Conservation (phyloP, 768 basidiomycete genomes). For the Amanita thiersii region DNA sequence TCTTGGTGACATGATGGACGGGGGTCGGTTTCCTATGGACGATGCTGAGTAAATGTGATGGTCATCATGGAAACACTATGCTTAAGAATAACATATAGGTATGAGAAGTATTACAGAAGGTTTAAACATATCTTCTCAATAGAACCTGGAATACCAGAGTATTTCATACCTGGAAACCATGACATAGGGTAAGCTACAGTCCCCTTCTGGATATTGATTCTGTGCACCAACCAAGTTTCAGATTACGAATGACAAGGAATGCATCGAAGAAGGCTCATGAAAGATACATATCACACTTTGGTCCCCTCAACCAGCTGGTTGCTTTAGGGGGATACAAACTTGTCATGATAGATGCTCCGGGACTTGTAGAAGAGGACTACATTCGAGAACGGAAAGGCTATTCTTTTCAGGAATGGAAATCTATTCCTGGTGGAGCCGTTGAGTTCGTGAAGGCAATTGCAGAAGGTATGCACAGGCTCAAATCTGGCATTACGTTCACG, state of each 20-base stretch:
- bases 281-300: conserved; percentile 74
- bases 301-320: conserved; percentile 56
- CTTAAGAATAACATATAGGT: conserved; percentile 37
- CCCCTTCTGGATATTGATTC: conserved; percentile 5
- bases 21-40: conserved; percentile 58
- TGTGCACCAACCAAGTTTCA: conserved; percentile 23
- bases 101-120: conserved; percentile 56
- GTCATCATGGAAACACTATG: not conserved
- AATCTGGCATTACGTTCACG: not conserved
- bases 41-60: conserved; percentile 52
- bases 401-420: conserved; percentile 38
- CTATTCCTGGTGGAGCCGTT: conserved; percentile 39
- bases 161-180: conserved; percentile 86
- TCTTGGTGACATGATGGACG: conserved; percentile 91
- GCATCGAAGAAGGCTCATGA: conserved; percentile 37
- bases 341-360: conserved; percentile 65
- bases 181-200: conserved; percentile 59
- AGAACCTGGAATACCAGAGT: conserved; percentile 39
- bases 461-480: conserved; percentile 19
- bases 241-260: conserved; percentile 35
- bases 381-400: conserved; percentile 33
- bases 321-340: conserved; percentile 66
- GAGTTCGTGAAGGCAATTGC: conserved; percentile 43
- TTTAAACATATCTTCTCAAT: conserved; percentile 66
- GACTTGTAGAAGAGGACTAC: conserved; percentile 67